A percentile compares a stretch with the other conserved stretches of the same genome.
phyloP scores from a whole-genome alignment of 371 early-diverging fungal genomes.

The Rhizomucor pusillus region DNA sequence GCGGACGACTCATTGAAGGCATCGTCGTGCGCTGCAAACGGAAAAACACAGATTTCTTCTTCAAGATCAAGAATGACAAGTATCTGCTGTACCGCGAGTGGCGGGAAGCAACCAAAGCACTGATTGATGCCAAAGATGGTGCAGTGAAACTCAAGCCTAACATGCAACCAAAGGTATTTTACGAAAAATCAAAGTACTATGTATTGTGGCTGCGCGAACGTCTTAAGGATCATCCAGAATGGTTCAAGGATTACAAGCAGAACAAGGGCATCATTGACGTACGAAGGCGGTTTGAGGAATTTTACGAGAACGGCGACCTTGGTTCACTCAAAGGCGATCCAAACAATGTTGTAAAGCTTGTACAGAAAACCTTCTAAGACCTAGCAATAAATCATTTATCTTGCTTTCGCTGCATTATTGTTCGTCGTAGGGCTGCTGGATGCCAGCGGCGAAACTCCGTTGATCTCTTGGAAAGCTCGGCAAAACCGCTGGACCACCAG shows the following conservation, averaged over 20 bases:
- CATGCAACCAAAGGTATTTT: conserved; percentile 19
- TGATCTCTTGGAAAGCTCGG: too few relatives aligned
- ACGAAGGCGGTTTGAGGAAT: conserved; percentile 13
- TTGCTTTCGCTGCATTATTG: too few relatives aligned
- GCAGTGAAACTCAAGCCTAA: conserved; percentile 1
- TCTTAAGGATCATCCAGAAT: conserved; percentile 58
- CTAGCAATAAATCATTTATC: too few relatives aligned
- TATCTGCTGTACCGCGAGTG: conserved; percentile 94
- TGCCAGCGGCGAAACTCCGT: too few relatives aligned
- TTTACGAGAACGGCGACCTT: conserved; percentile 12
- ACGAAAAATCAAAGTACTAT: conserved; percentile 68
- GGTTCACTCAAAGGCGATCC: conserved; percentile 2
- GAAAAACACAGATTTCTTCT: conserved; percentile 57
- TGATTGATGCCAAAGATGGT: conserved; percentile 32
- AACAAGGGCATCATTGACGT: conserved; percentile 76
- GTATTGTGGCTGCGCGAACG: conserved; percentile 72
- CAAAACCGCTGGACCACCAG: too few relatives aligned
- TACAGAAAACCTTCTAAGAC: too few relatives aligned
- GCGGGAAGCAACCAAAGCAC: conserved; percentile 82
- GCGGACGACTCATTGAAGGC: conserved; percentile 78
- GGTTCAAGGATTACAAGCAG: conserved; percentile 64
- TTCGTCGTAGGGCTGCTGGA: too few relatives aligned
- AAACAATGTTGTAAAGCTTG: too few relatives aligned
- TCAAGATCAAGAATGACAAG: conserved; percentile 92
- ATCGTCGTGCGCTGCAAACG: conserved; percentile 85